Evolutionary conservation across 2,329 filamentous ascomycete genomes (phyloP).

Genomic region (Pyricularia grisea): DNA sequence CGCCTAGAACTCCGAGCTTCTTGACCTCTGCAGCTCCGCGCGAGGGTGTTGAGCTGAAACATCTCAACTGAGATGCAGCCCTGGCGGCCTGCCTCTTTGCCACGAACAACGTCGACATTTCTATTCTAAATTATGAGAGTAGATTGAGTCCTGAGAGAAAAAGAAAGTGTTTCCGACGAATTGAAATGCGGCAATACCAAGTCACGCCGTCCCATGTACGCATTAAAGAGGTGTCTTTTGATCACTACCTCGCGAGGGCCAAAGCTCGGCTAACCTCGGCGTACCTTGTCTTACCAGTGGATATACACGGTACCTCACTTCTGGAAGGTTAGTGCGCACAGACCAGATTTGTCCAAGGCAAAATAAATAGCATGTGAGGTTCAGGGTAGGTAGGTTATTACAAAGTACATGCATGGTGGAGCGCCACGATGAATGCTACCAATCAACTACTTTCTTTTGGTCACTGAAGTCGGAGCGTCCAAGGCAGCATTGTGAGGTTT

Average conservation of each 20-base stretch:
- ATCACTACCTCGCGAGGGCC: neutral
- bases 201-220: neutral
- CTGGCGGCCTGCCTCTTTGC: slow-evolving; percentile 13
- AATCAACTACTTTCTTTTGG: neutral
- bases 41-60: slow-evolving; percentile 61
- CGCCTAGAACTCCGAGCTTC: slow-evolving; percentile 82
- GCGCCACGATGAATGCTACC: too few relatives aligned
- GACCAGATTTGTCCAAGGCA: neutral
- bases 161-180: neutral
- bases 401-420: neutral
- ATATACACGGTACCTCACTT: neutral
- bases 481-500: neutral
- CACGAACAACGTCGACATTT: slow-evolving; percentile 12
- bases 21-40: slow-evolving; percentile 65
- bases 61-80: slow-evolving; percentile 34
- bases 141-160: neutral
- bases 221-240: neutral
- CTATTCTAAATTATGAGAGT: neutral
- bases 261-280: slow-evolving; percentile 1
- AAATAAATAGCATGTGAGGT: neutral
- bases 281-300: neutral
- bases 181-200: neutral
- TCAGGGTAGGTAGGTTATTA: neutral
- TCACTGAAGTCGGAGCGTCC: too few relatives aligned
- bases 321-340: neutral